Percentiles rank a stretch among this genome's conserved stretches.
phyloP scores from a whole-genome alignment of 345 rosid species.

The Salix koriyanagi region DNA sequence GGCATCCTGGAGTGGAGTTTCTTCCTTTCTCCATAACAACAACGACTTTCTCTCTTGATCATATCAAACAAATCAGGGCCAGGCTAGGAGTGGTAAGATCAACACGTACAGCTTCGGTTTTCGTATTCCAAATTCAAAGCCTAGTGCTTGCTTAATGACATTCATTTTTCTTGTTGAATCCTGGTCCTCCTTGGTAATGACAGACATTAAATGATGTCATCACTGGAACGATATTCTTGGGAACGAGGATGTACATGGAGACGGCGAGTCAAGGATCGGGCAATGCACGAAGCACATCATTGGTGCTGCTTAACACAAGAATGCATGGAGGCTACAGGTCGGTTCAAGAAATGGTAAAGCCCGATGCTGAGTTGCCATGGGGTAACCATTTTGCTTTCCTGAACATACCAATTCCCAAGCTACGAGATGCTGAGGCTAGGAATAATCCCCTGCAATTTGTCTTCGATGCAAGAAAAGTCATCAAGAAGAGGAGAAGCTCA shows the following conservation, averaged over 20 bases:
- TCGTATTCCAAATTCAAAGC: neutral
- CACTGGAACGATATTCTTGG: slow-evolving; percentile 40
- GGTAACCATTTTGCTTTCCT: slow-evolving; percentile 43
- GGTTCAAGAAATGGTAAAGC: slow-evolving; percentile 40
- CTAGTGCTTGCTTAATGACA: neutral
- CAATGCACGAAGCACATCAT: slow-evolving; percentile 26
- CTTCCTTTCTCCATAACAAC: slow-evolving; percentile 23
- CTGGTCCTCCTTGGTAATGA: neutral
- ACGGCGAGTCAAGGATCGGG: slow-evolving; percentile 11
- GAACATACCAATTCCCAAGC: slow-evolving; percentile 24
- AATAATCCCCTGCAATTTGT: slow-evolving; percentile 37
- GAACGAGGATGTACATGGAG: slow-evolving; percentile 47
- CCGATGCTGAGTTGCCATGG: slow-evolving; percentile 36
- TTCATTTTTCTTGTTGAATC: neutral
- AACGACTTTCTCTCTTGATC: slow-evolving; percentile 31
- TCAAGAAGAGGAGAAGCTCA: slow-evolving; percentile 32
- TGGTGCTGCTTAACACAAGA: slow-evolving; percentile 48
- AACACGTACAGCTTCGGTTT: neutral
- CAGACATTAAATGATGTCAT: slow-evolving; percentile 55
- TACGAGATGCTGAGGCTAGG: neutral
- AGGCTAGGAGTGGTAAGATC: slow-evolving; percentile 30
- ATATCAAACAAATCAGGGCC: slow-evolving; percentile 33
- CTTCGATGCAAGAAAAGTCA: slow-evolving; percentile 21
- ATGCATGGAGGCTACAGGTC: slow-evolving; percentile 37
- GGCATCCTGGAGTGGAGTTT: slow-evolving; percentile 24